A percentile compares a stretch with the other conserved stretches of the same genome.
Conservation (phyloP, 2,329 filamentous ascomycete genomes). For the Phialocephala subalpina region DNA sequence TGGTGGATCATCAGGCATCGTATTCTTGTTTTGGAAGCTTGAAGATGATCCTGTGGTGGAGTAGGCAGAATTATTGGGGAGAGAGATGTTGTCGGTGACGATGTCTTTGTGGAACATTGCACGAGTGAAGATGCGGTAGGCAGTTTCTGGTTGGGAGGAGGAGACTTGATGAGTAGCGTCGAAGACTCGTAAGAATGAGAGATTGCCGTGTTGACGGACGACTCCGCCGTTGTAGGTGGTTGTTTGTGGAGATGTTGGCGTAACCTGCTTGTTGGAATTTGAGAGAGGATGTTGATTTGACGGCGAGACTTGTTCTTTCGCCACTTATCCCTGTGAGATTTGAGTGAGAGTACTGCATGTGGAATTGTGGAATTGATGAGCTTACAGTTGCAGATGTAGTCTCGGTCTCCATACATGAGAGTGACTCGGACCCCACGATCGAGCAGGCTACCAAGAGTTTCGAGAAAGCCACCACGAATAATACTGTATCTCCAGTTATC, state of each 20-base stretch:
- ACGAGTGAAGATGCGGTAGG: slow-evolving; percentile 59
- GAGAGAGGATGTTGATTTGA: not conserved
- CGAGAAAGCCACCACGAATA: slow-evolving; percentile 65
- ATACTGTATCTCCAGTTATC: too few relatives aligned
- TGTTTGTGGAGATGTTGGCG: slow-evolving; percentile 8
- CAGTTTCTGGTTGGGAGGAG: slow-evolving; percentile 58
- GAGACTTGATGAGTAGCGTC: slow-evolving; percentile 65
- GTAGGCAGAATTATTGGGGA: slow-evolving; percentile 46
- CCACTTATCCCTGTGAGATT: slow-evolving; percentile 16
- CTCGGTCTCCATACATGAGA: slow-evolving; percentile 70
- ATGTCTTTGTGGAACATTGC: slow-evolving; percentile 57
- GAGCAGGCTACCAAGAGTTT: slow-evolving; percentile 64
- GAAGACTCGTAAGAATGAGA: slow-evolving; percentile 70
- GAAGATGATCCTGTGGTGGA: slow-evolving; percentile 46
- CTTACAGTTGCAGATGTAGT: slow-evolving; percentile 66
- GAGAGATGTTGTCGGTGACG: slow-evolving; percentile 53
- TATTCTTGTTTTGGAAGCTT: slow-evolving; percentile 48
- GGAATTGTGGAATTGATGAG: not conserved
- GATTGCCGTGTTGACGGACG: slow-evolving; percentile 77
- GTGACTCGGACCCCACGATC: slow-evolving; percentile 69
- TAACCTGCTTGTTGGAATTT: slow-evolving; percentile 1
- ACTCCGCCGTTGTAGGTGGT: slow-evolving; percentile 60
- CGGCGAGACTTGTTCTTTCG: slow-evolving; percentile 6
- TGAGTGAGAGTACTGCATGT: not conserved
- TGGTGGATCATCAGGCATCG: slow-evolving; percentile 47